These are phyloP conservation scores for Lasiodiplodia sp. DNA, from an alignment of 2,329 filamentous ascomycete genomes.

Conservation along the genomic window DNA sequence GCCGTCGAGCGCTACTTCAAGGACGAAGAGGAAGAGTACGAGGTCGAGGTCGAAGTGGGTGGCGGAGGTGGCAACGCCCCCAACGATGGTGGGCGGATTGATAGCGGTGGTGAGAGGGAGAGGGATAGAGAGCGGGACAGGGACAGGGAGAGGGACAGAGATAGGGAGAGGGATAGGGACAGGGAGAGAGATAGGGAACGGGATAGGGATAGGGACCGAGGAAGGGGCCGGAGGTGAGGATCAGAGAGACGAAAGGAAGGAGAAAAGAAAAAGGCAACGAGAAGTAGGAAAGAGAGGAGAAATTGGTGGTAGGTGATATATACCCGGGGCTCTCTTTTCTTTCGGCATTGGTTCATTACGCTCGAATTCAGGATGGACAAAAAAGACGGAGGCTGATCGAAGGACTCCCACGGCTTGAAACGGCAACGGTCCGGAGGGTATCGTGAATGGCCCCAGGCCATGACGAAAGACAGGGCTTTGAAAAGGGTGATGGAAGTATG, in stretches of 20 bases:
- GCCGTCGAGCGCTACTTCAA: slow-evolving; percentile 73
- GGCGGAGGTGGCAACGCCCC: slow-evolving; percentile 33
- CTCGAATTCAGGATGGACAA: not conserved
- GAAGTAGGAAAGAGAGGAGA: not conserved
- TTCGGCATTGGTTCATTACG: not conserved
- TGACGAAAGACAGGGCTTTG: not conserved
- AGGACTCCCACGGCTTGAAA: not conserved
- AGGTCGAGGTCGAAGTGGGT: slow-evolving; percentile 73
- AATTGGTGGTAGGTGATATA: not conserved
- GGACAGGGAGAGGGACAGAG: slow-evolving; percentile 35
- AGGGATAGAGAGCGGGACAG: slow-evolving; percentile 31
- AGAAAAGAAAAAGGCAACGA: not conserved
- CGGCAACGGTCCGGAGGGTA: not conserved
- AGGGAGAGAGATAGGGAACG: not conserved
- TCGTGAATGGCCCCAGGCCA: not conserved
- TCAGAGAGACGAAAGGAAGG: not conserved
- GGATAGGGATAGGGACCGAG: not conserved
- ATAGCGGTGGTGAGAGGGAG: not conserved
- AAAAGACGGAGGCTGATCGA: not conserved
- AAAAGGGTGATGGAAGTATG: not conserved
- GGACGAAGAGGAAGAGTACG: slow-evolving; percentile 78
- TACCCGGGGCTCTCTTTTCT: not conserved
- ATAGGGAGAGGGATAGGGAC: slow-evolving; percentile 20
- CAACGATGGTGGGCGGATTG: slow-evolving; percentile 15
- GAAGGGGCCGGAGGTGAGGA: too few relatives aligned